A percentile compares a stretch with the other conserved stretches of the same genome.
Conservation (phyloP, 257 asterid genomes). For the Solanum peruvianum region DNA sequence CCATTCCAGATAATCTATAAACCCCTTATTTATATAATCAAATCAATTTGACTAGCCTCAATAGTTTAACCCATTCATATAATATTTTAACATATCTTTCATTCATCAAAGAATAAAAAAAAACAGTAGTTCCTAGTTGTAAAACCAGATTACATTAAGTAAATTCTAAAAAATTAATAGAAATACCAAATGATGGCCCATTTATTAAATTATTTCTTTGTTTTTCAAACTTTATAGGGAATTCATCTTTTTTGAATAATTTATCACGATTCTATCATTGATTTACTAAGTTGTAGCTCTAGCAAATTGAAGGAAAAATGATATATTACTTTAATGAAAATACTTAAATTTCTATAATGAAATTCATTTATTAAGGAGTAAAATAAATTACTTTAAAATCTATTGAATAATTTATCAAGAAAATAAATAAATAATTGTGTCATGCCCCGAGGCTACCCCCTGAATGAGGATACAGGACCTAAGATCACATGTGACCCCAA, state of each 20-base stretch:
- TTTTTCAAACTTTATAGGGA: not conserved
- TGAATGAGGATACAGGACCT: no score
- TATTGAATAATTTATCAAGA: not conserved
- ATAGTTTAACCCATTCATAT: not conserved
- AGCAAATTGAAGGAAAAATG: not conserved
- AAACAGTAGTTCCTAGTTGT: not conserved
- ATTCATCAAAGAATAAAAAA: not conserved
- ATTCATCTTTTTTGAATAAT: not conserved
- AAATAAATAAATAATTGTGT: not conserved
- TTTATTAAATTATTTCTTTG: not conserved
- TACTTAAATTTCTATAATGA: not conserved
- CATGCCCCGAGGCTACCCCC: no score
- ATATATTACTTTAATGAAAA: not conserved
- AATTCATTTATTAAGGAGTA: not conserved
- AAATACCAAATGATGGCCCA: not conserved
- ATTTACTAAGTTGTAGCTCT: not conserved
- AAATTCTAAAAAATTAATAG: no score
- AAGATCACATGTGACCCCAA: no score
- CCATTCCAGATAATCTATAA: not conserved
- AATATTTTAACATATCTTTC: not conserved
- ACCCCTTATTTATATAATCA: not conserved
- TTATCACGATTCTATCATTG: not conserved
- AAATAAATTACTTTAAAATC: not conserved
- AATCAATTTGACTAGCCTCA: not conserved
- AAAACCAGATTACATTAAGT: no score